Conservation (phyloP, 176 grass and related monocot species). For the Thinopyrum elongatum region DNA sequence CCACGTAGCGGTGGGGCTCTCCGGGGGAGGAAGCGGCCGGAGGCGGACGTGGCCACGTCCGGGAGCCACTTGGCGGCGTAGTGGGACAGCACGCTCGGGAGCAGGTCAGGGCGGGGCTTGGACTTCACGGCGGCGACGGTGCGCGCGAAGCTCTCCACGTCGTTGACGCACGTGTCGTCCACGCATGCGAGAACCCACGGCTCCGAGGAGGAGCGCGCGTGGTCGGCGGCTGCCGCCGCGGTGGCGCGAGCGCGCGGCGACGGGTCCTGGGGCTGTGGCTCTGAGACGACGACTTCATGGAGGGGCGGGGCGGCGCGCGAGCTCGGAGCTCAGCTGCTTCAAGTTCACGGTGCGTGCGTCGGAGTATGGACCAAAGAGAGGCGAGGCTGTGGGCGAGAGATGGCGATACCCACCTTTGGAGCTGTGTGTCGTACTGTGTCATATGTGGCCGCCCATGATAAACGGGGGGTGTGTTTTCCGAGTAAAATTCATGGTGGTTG, state of each 20-base stretch:
- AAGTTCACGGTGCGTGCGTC: background rate
- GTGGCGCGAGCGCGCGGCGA: slow-evolving; percentile 19
- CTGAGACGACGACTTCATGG: slow-evolving; percentile 59
- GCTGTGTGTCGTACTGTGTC: background rate
- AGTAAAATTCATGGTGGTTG: background rate
- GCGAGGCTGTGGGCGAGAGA: background rate
- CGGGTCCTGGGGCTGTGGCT: slow-evolving; percentile 48
- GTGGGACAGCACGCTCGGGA: slow-evolving; percentile 77
- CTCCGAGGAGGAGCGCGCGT: slow-evolving; percentile 34
- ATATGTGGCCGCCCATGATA: background rate
- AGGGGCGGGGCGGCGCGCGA: background rate
- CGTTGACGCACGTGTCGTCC: slow-evolving; percentile 59
- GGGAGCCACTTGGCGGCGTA: no score
- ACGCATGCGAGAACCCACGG: slow-evolving; percentile 37
- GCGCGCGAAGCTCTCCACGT: slow-evolving; percentile 75
- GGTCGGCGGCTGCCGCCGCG: slow-evolving; percentile 8
- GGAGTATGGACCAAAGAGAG: background rate
- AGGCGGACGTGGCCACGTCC: no score
- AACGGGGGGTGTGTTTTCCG: background rate
- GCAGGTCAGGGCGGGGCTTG: slow-evolving; percentile 61
- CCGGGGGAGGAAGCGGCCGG: no score
- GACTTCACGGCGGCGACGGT: slow-evolving; percentile 71
- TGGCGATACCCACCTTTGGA: background rate
- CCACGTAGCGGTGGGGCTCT: no score
- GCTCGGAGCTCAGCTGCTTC: background rate